Evolutionary conservation across 495 filamentous ascomycete genomes (phyloP).

Genomic region (Annulohypoxylon nitens): DNA sequence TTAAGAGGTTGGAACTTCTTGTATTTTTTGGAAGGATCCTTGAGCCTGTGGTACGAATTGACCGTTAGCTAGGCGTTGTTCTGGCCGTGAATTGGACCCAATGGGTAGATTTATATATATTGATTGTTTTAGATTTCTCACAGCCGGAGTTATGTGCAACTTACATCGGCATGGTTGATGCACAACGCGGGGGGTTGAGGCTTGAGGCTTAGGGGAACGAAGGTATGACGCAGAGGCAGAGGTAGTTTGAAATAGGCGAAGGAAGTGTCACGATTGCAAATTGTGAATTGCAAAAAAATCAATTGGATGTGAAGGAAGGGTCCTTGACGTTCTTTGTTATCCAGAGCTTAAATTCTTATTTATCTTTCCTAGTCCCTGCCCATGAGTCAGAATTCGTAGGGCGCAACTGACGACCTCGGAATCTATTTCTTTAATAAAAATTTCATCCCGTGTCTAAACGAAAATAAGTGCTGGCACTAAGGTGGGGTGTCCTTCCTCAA

Average conservation of each 20-base stretch:
- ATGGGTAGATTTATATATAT: conserved; percentile 17
- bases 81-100: conserved; percentile 22
- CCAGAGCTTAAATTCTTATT: conserved; percentile 4
- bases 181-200: conserved; percentile 20
- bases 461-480: conserved; percentile 12
- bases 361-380: conserved; percentile 41
- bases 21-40: conserved; percentile 95
- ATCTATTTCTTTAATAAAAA: conserved; percentile 44
- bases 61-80: not conserved
- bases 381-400: conserved; percentile 40
- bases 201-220: conserved; percentile 12
- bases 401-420: conserved; percentile 23
- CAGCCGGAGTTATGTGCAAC: conserved; percentile 27
- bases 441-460: conserved; percentile 37
- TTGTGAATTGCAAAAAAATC: not conserved
- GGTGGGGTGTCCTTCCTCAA: conserved; percentile 35
- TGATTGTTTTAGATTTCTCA: conserved; percentile 17
- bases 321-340: conserved; percentile 2
- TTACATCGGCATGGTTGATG: conserved; percentile 51
- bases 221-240: conserved; percentile 5
- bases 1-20: conserved; percentile 78
- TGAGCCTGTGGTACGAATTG: conserved; percentile 73
- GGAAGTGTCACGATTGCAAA: conserved; percentile 4
- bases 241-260: not conserved
- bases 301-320: conserved; percentile 1